phyloP scores from a whole-genome alignment of 2,329 filamentous ascomycete species.

The Ascochyta pisi region DNA sequence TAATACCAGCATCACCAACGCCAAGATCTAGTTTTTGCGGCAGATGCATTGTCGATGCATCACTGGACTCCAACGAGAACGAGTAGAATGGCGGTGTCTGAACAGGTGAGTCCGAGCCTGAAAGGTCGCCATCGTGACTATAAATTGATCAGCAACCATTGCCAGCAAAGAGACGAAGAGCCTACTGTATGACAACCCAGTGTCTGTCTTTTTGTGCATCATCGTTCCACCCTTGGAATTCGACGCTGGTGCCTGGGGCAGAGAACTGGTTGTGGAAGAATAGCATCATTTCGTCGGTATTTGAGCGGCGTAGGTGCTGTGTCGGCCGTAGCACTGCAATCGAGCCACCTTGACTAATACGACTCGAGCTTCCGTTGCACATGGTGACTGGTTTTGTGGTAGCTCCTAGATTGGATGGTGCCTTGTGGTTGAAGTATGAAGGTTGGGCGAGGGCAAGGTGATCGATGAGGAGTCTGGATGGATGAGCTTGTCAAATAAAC shows the following conservation, averaged over 20 bases:
- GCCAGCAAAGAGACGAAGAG: neutral
- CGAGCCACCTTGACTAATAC: constrained; percentile 44
- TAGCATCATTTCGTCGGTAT: constrained; percentile 32
- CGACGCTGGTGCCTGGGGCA: constrained; percentile 33
- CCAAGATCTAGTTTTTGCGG: constrained; percentile 36
- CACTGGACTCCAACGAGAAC: constrained; percentile 27
- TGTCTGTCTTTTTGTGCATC: constrained; percentile 13
- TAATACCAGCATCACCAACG: constrained; percentile 42
- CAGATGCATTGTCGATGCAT: constrained; percentile 21
- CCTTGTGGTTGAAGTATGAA: neutral
- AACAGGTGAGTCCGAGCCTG: neutral
- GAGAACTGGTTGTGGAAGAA: constrained; percentile 40
- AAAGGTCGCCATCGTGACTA: constrained; percentile 44
- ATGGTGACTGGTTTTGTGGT: neutral
- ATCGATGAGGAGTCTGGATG: neutral
- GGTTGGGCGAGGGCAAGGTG: neutral
- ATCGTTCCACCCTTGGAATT: constrained; percentile 33
- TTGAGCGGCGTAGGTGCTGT: constrained; percentile 9
- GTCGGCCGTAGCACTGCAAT: constrained; percentile 43
- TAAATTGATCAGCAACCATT: neutral
- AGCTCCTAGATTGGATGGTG: neutral
- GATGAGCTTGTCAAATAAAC: neutral
- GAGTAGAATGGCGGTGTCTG: constrained; percentile 32
- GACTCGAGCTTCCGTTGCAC: constrained; percentile 31
- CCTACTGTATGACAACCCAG: constrained; percentile 45